Conservation (phyloP, 768 basidiomycete genomes). For the Rhizopogon roseolus region DNA sequence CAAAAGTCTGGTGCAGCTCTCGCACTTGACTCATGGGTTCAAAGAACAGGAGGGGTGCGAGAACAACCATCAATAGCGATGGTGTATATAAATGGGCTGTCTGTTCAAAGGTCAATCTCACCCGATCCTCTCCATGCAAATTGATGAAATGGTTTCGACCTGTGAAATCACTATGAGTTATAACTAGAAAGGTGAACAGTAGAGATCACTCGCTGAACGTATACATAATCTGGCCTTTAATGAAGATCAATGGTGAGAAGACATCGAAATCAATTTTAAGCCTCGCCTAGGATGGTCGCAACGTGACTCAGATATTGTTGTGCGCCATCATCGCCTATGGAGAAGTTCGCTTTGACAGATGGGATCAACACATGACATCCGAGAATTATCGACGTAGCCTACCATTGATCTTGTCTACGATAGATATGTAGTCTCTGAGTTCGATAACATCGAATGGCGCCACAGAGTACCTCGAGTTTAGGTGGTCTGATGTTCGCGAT, state of each 20-base stretch:
- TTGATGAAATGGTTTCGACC: constrained; percentile 26
- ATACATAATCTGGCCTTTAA: constrained; percentile 38
- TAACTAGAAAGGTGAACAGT: no score
- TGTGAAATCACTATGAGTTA: background rate
- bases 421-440: background rate
- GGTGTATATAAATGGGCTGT: constrained; percentile 18
- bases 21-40: constrained; percentile 39
- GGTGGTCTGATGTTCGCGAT: constrained; percentile 4
- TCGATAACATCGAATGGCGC: background rate
- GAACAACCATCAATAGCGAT: constrained; percentile 29
- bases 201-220: constrained; percentile 18
- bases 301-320: no score
- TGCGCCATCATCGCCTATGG: no score
- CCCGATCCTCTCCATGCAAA: constrained; percentile 30
- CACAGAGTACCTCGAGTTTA: constrained; percentile 6
- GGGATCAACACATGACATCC: background rate
- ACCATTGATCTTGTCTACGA: constrained; percentile 1
- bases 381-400: background rate
- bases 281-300: background rate
- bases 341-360: background rate
- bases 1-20: constrained; percentile 38
- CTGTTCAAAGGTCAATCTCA: constrained; percentile 24
- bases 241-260: background rate
- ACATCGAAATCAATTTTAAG: background rate
- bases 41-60: constrained; percentile 39